Conservation (phyloP, 208 protist genomes). For the Trypanosoma melophagium region DNA sequence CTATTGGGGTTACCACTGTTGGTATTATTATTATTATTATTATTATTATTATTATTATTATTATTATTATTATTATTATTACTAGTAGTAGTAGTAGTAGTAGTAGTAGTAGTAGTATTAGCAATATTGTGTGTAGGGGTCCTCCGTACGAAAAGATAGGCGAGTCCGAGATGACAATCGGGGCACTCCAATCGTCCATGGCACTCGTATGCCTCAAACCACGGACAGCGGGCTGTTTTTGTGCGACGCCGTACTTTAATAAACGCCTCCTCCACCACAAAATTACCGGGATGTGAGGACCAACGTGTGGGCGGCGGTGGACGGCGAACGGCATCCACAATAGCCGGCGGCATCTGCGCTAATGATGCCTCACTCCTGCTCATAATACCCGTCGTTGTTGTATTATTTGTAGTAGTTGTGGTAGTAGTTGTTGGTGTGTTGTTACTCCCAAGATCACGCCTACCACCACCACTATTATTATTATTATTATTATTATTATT, state of each 20-base stretch:
- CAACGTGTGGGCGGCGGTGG: conserved; percentile 35
- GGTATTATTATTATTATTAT: too few relatives aligned
- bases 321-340: conserved; percentile 36
- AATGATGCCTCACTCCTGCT: conserved; percentile 4
- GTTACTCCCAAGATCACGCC: too few relatives aligned
- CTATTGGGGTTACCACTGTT: too few relatives aligned
- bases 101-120: too few relatives aligned
- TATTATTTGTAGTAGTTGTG: background rate
- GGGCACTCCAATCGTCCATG: conserved; percentile 61
- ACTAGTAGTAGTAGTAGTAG: background rate
- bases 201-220: conserved; percentile 66
- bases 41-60: too few relatives aligned
- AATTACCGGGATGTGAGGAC: conserved; percentile 57
- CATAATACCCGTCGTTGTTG: too few relatives aligned
- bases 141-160: conserved; percentile 55
- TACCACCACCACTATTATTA: too few relatives aligned
- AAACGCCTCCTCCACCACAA: conserved; percentile 68
- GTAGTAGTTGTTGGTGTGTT: too few relatives aligned
- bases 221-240: conserved; percentile 49
- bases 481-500: too few relatives aligned
- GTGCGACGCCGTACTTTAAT: conserved; percentile 66
- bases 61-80: background rate
- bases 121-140: too few relatives aligned
- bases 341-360: conserved; percentile 29
- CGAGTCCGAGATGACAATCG: conserved; percentile 75